Evolutionary conservation across 768 basidiomycete genomes (phyloP), one percentile per base, ranked within the genome.

Genomic region (Lepiota venenata): DNA sequence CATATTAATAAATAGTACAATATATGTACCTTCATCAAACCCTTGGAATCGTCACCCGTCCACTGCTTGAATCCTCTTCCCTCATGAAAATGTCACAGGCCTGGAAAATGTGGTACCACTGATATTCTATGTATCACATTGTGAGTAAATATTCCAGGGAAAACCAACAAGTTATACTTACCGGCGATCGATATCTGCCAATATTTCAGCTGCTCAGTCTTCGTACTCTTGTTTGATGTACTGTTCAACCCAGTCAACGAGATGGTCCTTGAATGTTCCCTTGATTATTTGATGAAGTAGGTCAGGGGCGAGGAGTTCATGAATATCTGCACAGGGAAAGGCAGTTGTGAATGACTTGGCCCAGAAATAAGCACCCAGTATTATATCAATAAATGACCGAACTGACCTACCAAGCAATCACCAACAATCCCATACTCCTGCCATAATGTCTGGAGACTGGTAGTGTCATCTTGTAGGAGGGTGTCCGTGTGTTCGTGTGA

Each of bases 311-410:
- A 71, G 12, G 1, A 71, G 54, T 37, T 71, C 64, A 52, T 73
- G 60, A 21, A 73, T 71, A 50, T 73, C 65, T 0, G 69, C 71
- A 3, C 61, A 57, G 1, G 70, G 69, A 55, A 72, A 70, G 10
- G 55, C 18, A 22, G 57, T 29, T 4, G 66, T 69, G 47, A 70
- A 72, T 0, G 69, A 69, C 68, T 72, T 40, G 27, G n/a, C n/a
- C n/a, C n/a, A n/a, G 50, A 22, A 21, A 27, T 37, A 35, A 21
- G 6, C 41, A 20, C 47, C 18, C 47, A 27, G 21, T 38, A 14
- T 11, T 55, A 16, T 37, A 22, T 5, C 25, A 36, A 11, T 12
- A 18, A n/a, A n/a, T n/a, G n/a, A n/a, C n/a, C n/a, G n/a, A n/a
- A n/a, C n/a, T n/a, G n/a, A n/a, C n/a, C n/a, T 41, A 49, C 58